Conservation (phyloP, 75 land plant genomes). For the Cunninghamia lanceolata region DNA sequence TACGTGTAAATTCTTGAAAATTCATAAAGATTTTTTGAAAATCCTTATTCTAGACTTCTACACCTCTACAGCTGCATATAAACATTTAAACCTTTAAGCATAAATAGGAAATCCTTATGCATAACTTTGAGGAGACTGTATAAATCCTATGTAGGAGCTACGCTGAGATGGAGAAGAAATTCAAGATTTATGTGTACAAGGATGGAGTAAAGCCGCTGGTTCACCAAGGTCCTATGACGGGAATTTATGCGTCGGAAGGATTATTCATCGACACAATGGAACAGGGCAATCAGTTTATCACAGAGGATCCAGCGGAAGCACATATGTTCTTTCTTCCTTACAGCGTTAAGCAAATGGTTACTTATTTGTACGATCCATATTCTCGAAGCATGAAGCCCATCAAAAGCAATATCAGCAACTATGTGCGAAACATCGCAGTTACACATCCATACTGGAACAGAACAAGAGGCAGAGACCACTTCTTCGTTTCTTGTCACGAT, state of each 20-base stretch:
- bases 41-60: neutral
- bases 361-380: slow-evolving; percentile 27
- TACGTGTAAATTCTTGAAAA: neutral
- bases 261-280: slow-evolving; percentile 50
- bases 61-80: neutral
- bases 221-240: slow-evolving; percentile 47
- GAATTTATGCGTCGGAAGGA: slow-evolving; percentile 53
- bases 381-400: slow-evolving; percentile 26
- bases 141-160: slow-evolving; percentile 32
- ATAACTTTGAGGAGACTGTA: neutral
- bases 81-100: neutral
- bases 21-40: neutral
- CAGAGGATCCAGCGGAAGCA: slow-evolving; percentile 38
- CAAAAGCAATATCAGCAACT: slow-evolving; percentile 29
- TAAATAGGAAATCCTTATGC: neutral
- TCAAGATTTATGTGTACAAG: slow-evolving; percentile 35
- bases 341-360: slow-evolving; percentile 57
- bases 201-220: slow-evolving; percentile 47
- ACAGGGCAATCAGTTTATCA: slow-evolving; percentile 22
- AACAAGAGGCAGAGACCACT: slow-evolving; percentile 44
- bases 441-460: slow-evolving; percentile 48
- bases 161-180: slow-evolving; percentile 38
- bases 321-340: slow-evolving; percentile 45
- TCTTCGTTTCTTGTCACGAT: slow-evolving; percentile 57
- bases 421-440: slow-evolving; percentile 20